Evolutionary conservation across 345 rosid genomes (phyloP).

Genomic region (Rhodamnia rubescens): DNA sequence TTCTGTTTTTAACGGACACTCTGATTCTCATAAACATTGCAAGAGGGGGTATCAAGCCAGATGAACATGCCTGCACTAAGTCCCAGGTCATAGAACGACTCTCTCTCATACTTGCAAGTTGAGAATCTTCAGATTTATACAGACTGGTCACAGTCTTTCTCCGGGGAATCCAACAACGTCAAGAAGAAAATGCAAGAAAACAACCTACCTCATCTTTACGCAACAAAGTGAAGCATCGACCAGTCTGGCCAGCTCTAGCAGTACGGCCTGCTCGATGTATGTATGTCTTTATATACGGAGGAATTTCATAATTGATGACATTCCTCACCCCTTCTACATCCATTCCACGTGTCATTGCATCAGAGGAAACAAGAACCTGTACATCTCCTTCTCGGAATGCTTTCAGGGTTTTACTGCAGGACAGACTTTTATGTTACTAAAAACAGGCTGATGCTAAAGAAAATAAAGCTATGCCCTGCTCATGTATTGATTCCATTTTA

Average conservation of each 20-base stretch:
- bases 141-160: neutral
- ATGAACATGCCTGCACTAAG: neutral
- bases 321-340: conserved; percentile 88
- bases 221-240: conserved; percentile 80
- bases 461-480: neutral
- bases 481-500: neutral
- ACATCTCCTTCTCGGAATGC: conserved; percentile 68
- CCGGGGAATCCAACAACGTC: neutral
- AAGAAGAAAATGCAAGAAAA: neutral
- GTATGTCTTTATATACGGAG: conserved; percentile 65
- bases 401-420: conserved; percentile 71
- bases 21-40: neutral
- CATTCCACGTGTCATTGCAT: conserved; percentile 96
- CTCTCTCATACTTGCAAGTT: neutral
- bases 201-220: conserved; percentile 47
- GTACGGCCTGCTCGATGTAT: conserved; percentile 96
- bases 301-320: conserved; percentile 85
- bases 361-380: conserved; percentile 91
- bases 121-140: neutral
- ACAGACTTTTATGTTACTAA: conserved; percentile 1
- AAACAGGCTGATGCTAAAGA: neutral
- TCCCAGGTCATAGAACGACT: neutral
- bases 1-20: neutral
- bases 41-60: neutral
- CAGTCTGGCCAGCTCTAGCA: conserved; percentile 89